A percentile compares a stretch with the other conserved stretches of the same genome.
phyloP scores from a whole-genome alignment of 495 filamentous ascomycete genomes.

The Melanomma pulvis-pyrius region DNA sequence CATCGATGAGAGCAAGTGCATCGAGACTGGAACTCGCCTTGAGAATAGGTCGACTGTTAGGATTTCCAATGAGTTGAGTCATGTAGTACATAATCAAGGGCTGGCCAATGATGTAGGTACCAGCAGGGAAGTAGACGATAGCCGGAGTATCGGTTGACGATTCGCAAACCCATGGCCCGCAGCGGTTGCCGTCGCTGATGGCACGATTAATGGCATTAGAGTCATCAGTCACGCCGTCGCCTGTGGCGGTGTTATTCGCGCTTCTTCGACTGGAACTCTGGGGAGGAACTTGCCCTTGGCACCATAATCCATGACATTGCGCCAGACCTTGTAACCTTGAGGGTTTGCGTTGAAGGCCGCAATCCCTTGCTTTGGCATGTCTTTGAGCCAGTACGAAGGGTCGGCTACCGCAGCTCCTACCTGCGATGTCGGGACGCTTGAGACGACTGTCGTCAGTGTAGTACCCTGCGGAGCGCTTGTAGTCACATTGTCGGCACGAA shows the following conservation, averaged over 20 bases:
- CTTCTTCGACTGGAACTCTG: neutral
- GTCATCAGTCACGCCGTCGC: slow-evolving; percentile 81
- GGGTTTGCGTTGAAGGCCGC: slow-evolving; percentile 40
- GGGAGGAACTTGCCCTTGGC: slow-evolving; percentile 31
- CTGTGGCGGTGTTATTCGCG: slow-evolving; percentile 42
- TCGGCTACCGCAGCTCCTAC: neutral
- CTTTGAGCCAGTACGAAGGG: slow-evolving; percentile 32
- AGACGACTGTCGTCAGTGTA: too few relatives aligned
- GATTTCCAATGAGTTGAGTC: slow-evolving; percentile 49
- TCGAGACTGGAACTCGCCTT: slow-evolving; percentile 45
- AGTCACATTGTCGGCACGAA: neutral
- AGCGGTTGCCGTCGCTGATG: slow-evolving; percentile 75
- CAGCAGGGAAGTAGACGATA: slow-evolving; percentile 45
- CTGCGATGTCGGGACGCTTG: neutral
- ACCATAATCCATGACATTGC: slow-evolving; percentile 75
- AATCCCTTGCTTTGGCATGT: slow-evolving; percentile 37
- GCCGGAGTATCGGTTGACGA: slow-evolving; percentile 69
- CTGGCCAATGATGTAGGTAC: slow-evolving; percentile 40
- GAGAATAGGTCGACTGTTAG: slow-evolving; percentile 44
- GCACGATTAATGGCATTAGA: slow-evolving; percentile 87
- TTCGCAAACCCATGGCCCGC: slow-evolving; percentile 69
- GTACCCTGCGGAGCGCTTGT: too few relatives aligned
- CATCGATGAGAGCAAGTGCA: slow-evolving; percentile 44
- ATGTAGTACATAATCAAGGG: slow-evolving; percentile 45
- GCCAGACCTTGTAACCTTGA: slow-evolving; percentile 70